Conservation (phyloP, 1,284 basidiomycete genomes). For the Ustilago nuda region DNA sequence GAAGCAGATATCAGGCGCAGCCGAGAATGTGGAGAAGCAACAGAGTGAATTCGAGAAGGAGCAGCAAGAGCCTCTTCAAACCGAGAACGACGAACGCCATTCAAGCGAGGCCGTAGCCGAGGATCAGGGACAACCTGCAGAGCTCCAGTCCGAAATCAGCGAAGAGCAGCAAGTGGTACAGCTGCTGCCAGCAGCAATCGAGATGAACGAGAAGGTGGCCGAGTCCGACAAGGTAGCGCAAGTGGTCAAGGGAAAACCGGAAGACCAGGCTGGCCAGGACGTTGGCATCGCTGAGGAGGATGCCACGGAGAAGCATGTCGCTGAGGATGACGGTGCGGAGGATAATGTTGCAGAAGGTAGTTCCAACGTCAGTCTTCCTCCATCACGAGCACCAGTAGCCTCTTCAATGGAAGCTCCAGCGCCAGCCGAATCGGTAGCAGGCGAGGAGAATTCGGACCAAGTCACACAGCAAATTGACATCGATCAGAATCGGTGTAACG, state of each 20-base stretch:
- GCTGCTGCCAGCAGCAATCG: background rate
- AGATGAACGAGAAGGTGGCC: background rate
- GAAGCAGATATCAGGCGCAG: background rate
- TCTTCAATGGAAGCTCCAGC: background rate
- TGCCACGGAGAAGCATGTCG: too few species aligned
- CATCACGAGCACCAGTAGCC: background rate
- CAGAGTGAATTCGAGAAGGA: background rate
- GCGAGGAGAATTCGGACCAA: background rate
- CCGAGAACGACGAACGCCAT: background rate
- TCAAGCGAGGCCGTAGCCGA: background rate
- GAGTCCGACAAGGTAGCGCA: background rate
- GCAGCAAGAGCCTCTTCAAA: background rate
- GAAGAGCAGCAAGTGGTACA: slow-evolving; percentile 4
- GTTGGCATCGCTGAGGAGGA: too few species aligned
- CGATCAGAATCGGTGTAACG: background rate
- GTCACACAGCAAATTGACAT: background rate
- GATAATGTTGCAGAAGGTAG: too few species aligned
- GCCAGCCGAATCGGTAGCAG: background rate
- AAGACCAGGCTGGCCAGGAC: background rate
- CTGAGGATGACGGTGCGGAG: too few species aligned
- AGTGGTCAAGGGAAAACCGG: background rate
- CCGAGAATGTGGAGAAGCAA: background rate
- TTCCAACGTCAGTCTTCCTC: too few species aligned
- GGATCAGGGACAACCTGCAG: background rate
- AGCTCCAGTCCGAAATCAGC: background rate